These are phyloP conservation scores for Chromosphaera perkinsii DNA, from an alignment of 208 protist genomes.

Conservation along the genomic window DNA sequence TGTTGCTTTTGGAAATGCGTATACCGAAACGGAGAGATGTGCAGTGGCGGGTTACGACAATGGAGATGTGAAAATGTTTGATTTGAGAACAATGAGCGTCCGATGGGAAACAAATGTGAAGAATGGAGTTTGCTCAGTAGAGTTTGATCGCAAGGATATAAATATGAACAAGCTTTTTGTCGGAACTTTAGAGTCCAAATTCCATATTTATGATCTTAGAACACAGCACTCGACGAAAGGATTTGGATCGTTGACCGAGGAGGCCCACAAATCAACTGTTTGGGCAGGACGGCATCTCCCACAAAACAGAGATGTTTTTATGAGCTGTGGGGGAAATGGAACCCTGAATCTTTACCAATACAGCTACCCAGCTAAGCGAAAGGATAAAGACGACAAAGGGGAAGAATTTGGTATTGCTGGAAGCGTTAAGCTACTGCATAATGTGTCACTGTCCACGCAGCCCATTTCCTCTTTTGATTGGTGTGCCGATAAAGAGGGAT, in stretches of 20 bases:
- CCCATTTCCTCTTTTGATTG: slow-evolving; percentile 9
- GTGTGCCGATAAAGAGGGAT: background rate
- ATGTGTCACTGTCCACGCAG: background rate
- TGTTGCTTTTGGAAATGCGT: slow-evolving; percentile 80
- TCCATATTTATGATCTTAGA: slow-evolving; percentile 76
- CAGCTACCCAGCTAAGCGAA: slow-evolving; percentile 73
- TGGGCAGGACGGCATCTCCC: slow-evolving; percentile 75
- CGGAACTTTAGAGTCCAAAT: slow-evolving; percentile 69
- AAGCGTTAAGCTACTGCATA: background rate
- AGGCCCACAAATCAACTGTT: slow-evolving; percentile 61
- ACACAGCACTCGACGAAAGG: slow-evolving; percentile 58
- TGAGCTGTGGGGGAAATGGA: slow-evolving; percentile 69
- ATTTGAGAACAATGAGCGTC: slow-evolving; percentile 75
- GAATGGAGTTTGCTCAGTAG: slow-evolving; percentile 79
- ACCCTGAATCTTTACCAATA: slow-evolving; percentile 76
- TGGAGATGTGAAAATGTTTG: slow-evolving; percentile 87
- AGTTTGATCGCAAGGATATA: slow-evolving; percentile 82
- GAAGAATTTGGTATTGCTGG: slow-evolving; percentile 10
- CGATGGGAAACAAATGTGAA: slow-evolving; percentile 79
- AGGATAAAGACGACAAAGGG: slow-evolving; percentile 53
- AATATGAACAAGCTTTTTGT: slow-evolving; percentile 84
- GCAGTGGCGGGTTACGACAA: slow-evolving; percentile 85
- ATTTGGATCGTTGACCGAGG: slow-evolving; percentile 42
- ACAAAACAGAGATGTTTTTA: slow-evolving; percentile 80
- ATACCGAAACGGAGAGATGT: slow-evolving; percentile 73